A percentile compares a stretch with the other conserved stretches of the same genome.
phyloP scores from a whole-genome alignment of 225 moss, liverwort and hornwort species.

The Polytrichum formosum region DNA sequence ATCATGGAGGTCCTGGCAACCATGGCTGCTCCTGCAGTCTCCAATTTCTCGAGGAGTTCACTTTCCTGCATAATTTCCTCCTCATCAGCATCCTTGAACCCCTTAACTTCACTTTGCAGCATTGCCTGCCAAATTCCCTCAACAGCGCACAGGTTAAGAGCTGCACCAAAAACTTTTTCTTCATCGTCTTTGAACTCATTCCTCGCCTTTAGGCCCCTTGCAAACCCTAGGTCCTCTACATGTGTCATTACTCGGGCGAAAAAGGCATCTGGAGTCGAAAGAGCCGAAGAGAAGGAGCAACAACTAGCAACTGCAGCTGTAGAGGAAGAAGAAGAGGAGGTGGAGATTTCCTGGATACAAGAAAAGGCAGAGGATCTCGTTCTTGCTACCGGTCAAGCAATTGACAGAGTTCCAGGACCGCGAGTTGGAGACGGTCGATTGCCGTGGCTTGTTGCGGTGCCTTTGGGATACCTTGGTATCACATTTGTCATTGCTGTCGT shows the following conservation, averaged over 20 bases:
- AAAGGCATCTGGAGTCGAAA: constrained; percentile 39
- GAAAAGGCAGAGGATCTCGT: constrained; percentile 89
- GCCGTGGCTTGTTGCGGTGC: constrained; percentile 88
- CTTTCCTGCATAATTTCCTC: constrained; percentile 13
- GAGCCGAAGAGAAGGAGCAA: constrained; percentile 20
- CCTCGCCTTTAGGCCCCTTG: background rate
- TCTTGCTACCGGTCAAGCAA: constrained; percentile 48
- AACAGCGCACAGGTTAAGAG: too few species aligned
- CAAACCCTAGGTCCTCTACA: constrained; percentile 7
- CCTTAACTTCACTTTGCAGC: constrained; percentile 10
- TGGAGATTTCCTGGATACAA: constrained; percentile 89
- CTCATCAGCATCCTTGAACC: background rate
- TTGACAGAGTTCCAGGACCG: constrained; percentile 81
- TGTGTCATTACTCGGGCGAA: constrained; percentile 25
- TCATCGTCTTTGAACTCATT: constrained; percentile 1
- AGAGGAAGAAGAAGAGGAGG: constrained; percentile 61
- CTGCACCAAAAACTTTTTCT: too few species aligned
- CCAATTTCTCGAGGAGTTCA: constrained; percentile 20
- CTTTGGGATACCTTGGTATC: constrained; percentile 72
- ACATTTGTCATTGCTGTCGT: constrained; percentile 66
- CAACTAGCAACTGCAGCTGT: constrained; percentile 8
- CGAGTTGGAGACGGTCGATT: constrained; percentile 65
- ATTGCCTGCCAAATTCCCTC: constrained; percentile 3
- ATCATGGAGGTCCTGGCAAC: constrained; percentile 22
- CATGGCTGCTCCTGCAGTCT: constrained; percentile 17